phyloP scores from a whole-genome alignment of 805 yeast species.

The Yamadazyma akitaensis region DNA sequence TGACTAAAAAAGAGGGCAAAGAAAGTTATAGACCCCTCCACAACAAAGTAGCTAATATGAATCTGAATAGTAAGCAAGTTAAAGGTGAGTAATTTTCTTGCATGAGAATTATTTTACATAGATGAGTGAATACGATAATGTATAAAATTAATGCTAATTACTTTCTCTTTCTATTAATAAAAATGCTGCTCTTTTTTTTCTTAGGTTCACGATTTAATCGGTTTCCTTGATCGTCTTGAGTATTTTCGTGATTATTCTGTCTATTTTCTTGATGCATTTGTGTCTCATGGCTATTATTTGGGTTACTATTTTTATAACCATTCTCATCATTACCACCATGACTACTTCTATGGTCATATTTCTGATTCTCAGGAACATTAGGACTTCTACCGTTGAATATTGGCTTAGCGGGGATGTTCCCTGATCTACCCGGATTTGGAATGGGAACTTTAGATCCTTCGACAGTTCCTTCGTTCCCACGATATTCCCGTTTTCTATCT shows the following conservation, averaged over 20 bases:
- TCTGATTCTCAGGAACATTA: background rate
- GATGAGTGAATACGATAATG: background rate
- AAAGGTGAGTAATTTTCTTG: slow-evolving; percentile 9
- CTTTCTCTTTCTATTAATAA: slow-evolving; percentile 5
- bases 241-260: no score
- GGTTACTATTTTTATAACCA: no score
- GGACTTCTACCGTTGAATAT: no score
- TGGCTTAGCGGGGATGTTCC: background rate
- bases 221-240: background rate
- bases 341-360: no score
- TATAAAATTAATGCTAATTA: background rate
- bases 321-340: no score
- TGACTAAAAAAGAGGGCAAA: background rate
- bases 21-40: background rate
- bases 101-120: background rate
- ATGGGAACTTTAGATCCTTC: background rate
- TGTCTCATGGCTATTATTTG: no score
- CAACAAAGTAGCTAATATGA: background rate
- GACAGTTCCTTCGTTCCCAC: background rate
- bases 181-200: slow-evolving; percentile 5
- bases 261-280: background rate
- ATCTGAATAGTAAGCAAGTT: slow-evolving; percentile 5
- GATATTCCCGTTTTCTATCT: no score
- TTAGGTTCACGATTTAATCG: background rate
- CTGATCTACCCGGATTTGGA: background rate